phyloP scores from a whole-genome alignment of 2,329 filamentous ascomycete genomes.

The Penicillium sp. region DNA sequence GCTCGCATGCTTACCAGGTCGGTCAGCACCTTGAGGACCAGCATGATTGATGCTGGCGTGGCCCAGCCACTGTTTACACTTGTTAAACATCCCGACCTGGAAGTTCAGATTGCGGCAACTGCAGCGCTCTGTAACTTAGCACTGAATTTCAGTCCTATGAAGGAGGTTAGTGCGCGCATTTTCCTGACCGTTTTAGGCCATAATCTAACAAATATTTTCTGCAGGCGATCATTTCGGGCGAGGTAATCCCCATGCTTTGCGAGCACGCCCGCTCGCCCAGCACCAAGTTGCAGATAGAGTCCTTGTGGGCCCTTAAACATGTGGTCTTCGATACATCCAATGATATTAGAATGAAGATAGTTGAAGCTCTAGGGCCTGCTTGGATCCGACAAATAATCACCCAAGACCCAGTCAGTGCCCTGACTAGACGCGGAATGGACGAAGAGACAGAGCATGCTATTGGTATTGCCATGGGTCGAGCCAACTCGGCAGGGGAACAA shows the following conservation, averaged over 20 bases:
- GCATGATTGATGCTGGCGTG: slow-evolving; percentile 81
- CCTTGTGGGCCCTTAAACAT: slow-evolving; percentile 92
- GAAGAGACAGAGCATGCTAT: slow-evolving; percentile 34
- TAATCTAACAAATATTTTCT: slow-evolving; percentile 13
- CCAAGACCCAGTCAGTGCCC: slow-evolving; percentile 47
- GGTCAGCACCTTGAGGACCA: slow-evolving; percentile 79
- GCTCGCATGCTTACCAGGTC: slow-evolving; percentile 81
- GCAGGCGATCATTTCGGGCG: slow-evolving; percentile 70
- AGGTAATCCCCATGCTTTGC: slow-evolving; percentile 75
- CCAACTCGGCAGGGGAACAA: slow-evolving; percentile 61
- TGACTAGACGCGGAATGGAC: slow-evolving; percentile 30
- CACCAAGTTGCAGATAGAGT: slow-evolving; percentile 76
- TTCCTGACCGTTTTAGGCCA: background rate
- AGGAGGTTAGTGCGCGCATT: slow-evolving; percentile 63
- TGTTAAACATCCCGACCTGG: slow-evolving; percentile 70
- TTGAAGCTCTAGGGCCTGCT: slow-evolving; percentile 73
- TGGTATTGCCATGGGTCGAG: slow-evolving; percentile 53
- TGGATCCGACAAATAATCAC: slow-evolving; percentile 82
- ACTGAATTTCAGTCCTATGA: slow-evolving; percentile 86
- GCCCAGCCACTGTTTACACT: slow-evolving; percentile 74
- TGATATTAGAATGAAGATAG: slow-evolving; percentile 71
- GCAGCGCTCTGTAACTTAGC: slow-evolving; percentile 82
- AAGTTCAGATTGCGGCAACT: slow-evolving; percentile 84
- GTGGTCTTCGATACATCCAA: slow-evolving; percentile 72
- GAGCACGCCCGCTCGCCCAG: slow-evolving; percentile 80